A percentile compares a stretch with the other conserved stretches of the same genome.
These are phyloP conservation scores for Anthracocystis walkeri DNA, from an alignment of 1,284 basidiomycete species.

Conservation along the genomic window DNA sequence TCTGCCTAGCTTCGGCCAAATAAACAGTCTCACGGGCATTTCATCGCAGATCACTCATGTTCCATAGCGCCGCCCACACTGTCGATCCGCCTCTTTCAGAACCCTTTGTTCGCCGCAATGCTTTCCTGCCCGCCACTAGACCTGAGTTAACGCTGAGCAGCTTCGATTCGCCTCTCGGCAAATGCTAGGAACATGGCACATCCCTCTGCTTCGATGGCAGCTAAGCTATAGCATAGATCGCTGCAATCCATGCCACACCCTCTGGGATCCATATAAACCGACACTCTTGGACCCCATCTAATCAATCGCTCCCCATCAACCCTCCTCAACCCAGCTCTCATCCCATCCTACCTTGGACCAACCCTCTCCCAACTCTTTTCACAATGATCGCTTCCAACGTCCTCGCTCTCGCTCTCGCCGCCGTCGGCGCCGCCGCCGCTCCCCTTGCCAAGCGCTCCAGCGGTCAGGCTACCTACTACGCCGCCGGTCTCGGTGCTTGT, in stretches of 20 bases:
- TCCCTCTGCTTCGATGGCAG: slow-evolving; percentile 3
- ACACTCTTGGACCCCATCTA: not conserved
- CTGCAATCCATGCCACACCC: slow-evolving; percentile 1
- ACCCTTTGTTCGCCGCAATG: slow-evolving; percentile 41
- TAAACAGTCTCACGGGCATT: slow-evolving; percentile 41
- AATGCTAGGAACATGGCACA: slow-evolving; percentile 33
- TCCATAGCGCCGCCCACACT: slow-evolving; percentile 25
- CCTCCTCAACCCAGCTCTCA: not conserved
- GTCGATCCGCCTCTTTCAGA: slow-evolving; percentile 37
- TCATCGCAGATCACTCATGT: slow-evolving; percentile 28
- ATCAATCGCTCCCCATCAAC: slow-evolving; percentile 9
- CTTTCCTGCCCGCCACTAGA: slow-evolving; percentile 2
- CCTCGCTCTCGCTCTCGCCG: slow-evolving; percentile 49
- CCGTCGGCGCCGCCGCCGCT: slow-evolving; percentile 55
- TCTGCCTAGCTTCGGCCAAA: slow-evolving; percentile 27
- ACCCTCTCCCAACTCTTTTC: slow-evolving; percentile 10
- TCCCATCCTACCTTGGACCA: slow-evolving; percentile 5
- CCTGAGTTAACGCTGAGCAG: slow-evolving; percentile 10
- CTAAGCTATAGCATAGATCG: slow-evolving; percentile 22
- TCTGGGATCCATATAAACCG: slow-evolving; percentile 33
- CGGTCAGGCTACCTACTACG: slow-evolving; percentile 64
- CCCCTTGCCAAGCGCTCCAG: slow-evolving; percentile 48
- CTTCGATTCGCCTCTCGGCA: slow-evolving; percentile 18
- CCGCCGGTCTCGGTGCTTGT: slow-evolving; percentile 53
- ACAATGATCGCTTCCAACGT: slow-evolving; percentile 61